These are phyloP conservation scores for Zygosaccharomyces pseudorouxii DNA, from an alignment of 805 yeast species.

Conservation along the genomic window DNA sequence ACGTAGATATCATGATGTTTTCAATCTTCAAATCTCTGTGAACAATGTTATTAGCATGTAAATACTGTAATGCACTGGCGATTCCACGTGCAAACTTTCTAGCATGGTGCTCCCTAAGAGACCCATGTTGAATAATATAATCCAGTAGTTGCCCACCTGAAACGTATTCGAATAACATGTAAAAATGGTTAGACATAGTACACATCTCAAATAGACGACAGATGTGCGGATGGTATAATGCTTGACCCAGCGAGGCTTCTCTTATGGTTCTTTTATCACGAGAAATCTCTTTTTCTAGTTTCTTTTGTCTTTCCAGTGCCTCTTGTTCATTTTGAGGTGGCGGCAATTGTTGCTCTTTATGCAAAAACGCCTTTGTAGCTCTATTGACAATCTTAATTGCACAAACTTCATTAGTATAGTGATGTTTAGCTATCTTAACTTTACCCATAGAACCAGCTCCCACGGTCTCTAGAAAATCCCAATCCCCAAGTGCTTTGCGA, in stretches of 20 bases:
- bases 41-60: slow-evolving; percentile 91
- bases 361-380: slow-evolving; percentile 71
- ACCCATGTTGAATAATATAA: slow-evolving; percentile 94
- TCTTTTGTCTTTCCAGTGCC: slow-evolving; percentile 57
- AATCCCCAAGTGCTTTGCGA: slow-evolving; percentile 87
- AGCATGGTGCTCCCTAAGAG: slow-evolving; percentile 89
- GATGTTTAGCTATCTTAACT: slow-evolving; percentile 88
- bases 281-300: slow-evolving; percentile 75
- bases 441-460: slow-evolving; percentile 99
- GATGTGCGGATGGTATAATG: slow-evolving; percentile 86
- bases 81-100: slow-evolving; percentile 92
- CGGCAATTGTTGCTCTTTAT: slow-evolving; percentile 65
- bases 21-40: slow-evolving; percentile 96
- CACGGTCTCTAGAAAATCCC: slow-evolving; percentile 92
- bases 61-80: slow-evolving; percentile 87
- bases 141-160: slow-evolving; percentile 98
- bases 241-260: slow-evolving; percentile 90
- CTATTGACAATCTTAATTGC: slow-evolving; percentile 91
- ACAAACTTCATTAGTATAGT: slow-evolving; percentile 74
- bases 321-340: slow-evolving; percentile 59
- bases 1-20: slow-evolving; percentile 87
- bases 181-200: slow-evolving; percentile 94
- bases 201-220: slow-evolving; percentile 90
- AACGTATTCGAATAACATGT: slow-evolving; percentile 94
- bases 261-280: slow-evolving; percentile 89